phyloP scores from a whole-genome alignment of 106 monocot species.

The Dendrobium chrysotoxum region DNA sequence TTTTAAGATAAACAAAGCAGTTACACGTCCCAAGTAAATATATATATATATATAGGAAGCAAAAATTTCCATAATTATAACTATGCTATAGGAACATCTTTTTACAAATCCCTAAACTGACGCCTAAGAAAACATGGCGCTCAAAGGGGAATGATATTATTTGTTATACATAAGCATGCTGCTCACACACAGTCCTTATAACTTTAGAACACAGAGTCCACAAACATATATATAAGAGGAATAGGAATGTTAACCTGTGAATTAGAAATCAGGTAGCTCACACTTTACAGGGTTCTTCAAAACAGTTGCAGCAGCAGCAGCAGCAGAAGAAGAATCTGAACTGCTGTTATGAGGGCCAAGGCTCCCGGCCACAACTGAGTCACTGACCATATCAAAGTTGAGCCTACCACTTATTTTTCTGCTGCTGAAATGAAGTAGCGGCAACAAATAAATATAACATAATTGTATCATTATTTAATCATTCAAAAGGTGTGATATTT shows the following conservation, averaged over 20 bases:
- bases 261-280: conserved; percentile 41
- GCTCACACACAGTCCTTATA: background rate
- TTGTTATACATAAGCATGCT: background rate
- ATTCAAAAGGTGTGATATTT: background rate
- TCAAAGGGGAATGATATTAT: background rate
- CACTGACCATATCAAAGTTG: conserved; percentile 73
- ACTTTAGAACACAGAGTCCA: background rate
- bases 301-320: background rate
- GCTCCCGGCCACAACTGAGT: conserved; percentile 69
- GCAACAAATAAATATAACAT: too few relatives aligned
- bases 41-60: too few relatives aligned
- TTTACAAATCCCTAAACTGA: background rate
- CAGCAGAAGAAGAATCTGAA: conserved; percentile 20
- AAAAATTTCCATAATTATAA: too few relatives aligned
- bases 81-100: background rate
- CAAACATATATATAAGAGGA: background rate
- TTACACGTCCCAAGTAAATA: too few relatives aligned
- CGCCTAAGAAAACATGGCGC: conserved; percentile 4
- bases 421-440: conserved; percentile 25
- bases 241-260: background rate
- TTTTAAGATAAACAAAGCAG: too few relatives aligned
- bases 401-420: conserved; percentile 59
- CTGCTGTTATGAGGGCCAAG: conserved; percentile 49
- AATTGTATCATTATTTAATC: too few relatives aligned
- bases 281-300: conserved; percentile 23